A percentile compares a stretch with the other conserved stretches of the same genome.
phyloP scores from a whole-genome alignment of 2,329 filamentous ascomycete species.

The Alternaria gaisen region DNA sequence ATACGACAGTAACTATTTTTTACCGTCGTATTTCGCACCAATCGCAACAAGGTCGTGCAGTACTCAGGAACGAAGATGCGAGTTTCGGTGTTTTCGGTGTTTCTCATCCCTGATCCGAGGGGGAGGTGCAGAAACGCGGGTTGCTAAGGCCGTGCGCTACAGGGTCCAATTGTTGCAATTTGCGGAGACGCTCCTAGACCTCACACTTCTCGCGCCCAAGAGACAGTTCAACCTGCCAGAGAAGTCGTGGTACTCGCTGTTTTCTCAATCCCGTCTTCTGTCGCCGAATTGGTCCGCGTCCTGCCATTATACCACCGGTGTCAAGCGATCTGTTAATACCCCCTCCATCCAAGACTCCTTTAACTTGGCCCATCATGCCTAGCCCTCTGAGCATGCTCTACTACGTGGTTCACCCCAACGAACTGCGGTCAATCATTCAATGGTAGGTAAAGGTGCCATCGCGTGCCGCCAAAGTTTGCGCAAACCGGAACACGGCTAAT shows the following conservation, averaged over 20 bases:
- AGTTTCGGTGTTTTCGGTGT: slow-evolving; percentile 4
- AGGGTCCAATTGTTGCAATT: slow-evolving; percentile 18
- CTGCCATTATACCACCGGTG: slow-evolving; percentile 6
- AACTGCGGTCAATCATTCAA: slow-evolving; percentile 86
- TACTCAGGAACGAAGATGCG: not conserved
- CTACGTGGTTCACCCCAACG: slow-evolving; percentile 75
- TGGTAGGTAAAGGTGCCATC: slow-evolving; percentile 66
- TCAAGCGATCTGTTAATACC: slow-evolving; percentile 13
- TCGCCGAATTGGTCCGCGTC: slow-evolving; percentile 14
- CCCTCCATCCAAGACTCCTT: slow-evolving; percentile 22
- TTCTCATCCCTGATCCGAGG: slow-evolving; percentile 9
- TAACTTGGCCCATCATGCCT: slow-evolving; percentile 41
- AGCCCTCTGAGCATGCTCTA: slow-evolving; percentile 67
- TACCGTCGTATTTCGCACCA: not conserved
- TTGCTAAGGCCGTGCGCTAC: slow-evolving; percentile 14
- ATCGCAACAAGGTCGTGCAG: not conserved
- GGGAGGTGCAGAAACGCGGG: slow-evolving; percentile 12
- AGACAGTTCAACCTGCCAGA: not conserved
- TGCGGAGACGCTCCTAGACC: slow-evolving; percentile 15
- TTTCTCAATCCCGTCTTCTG: not conserved
- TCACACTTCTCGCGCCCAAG: slow-evolving; percentile 5
- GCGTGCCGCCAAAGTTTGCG: not conserved
- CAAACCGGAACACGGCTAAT: slow-evolving; percentile 17
- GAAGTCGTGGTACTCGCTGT: not conserved
- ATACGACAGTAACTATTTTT: not conserved